These are phyloP conservation scores for Leishmania martiniquensis DNA, from an alignment of 208 protist genomes.

Conservation along the genomic window DNA sequence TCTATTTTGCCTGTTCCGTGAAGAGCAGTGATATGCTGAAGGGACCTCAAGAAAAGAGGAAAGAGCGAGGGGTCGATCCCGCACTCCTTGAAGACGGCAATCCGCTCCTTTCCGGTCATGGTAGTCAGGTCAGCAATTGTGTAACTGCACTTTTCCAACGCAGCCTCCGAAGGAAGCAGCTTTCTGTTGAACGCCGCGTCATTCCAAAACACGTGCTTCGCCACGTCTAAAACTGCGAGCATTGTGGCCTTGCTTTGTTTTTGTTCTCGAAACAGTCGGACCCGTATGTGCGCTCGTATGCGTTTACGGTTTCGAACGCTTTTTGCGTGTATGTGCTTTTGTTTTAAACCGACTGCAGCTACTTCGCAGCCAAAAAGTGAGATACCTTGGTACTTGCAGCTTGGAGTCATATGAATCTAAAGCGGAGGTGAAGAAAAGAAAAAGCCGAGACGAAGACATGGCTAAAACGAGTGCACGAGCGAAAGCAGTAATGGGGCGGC, in stretches of 20 bases:
- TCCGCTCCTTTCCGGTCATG: conserved; percentile 77
- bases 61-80: conserved; percentile 72
- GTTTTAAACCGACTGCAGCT: background rate
- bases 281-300: background rate
- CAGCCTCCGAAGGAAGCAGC: conserved; percentile 67
- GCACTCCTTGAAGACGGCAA: conserved; percentile 68
- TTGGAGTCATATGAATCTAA: background rate
- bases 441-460: background rate
- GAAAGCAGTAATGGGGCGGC: background rate
- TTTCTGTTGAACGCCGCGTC: conserved; percentile 61
- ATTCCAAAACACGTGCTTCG: conserved; percentile 84
- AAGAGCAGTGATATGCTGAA: conserved; percentile 79
- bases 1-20: conserved; percentile 51
- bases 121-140: conserved; percentile 67
- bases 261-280: too few relatives aligned
- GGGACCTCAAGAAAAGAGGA: conserved; percentile 74
- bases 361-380: background rate
- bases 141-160: conserved; percentile 57
- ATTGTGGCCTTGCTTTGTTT: conserved; percentile 30
- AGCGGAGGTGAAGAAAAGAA: background rate
- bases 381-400: background rate
- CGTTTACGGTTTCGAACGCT: background rate
- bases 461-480: too few relatives aligned
- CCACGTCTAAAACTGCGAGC: conserved; percentile 73
- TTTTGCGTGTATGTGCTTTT: background rate